phyloP scores from a whole-genome alignment of 495 filamentous ascomycete genomes.

The Xylaria nigripes region DNA sequence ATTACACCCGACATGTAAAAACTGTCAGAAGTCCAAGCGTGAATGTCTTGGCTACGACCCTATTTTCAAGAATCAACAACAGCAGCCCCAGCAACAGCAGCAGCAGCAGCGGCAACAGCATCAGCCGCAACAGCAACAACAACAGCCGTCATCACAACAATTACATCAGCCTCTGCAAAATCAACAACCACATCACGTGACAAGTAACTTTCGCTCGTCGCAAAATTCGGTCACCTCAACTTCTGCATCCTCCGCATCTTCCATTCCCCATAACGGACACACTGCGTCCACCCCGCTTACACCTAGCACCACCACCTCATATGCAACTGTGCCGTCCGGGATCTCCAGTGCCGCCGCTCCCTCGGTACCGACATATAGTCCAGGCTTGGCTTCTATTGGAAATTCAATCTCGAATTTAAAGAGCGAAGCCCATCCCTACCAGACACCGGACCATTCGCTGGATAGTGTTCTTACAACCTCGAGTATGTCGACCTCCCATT shows the following conservation, averaged over 20 bases:
- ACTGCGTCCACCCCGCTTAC: slow-evolving; percentile 32
- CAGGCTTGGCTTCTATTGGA: slow-evolving; percentile 30
- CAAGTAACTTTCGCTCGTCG: background rate
- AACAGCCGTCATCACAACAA: slow-evolving; percentile 9
- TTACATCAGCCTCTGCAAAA: slow-evolving; percentile 14
- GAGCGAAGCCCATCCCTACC: slow-evolving; percentile 59
- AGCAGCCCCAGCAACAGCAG: slow-evolving; percentile 41
- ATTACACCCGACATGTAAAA: slow-evolving; percentile 85
- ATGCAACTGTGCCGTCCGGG: slow-evolving; percentile 20
- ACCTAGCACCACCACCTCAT: slow-evolving; percentile 22
- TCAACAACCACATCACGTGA: slow-evolving; percentile 5
- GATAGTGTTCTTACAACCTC: slow-evolving; percentile 36
- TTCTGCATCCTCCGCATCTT: slow-evolving; percentile 24
- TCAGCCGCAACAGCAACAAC: slow-evolving; percentile 18
- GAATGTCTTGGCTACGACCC: slow-evolving; percentile 97
- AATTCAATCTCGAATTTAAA: slow-evolving; percentile 49
- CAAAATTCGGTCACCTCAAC: slow-evolving; percentile 6
- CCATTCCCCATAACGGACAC: slow-evolving; percentile 29
- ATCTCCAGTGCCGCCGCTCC: slow-evolving; percentile 23
- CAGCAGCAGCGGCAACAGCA: slow-evolving; percentile 18
- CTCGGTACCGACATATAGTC: slow-evolving; percentile 14
- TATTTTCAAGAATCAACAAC: slow-evolving; percentile 82
- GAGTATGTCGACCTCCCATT: slow-evolving; percentile 32
- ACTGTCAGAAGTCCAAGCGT: slow-evolving; percentile 96
- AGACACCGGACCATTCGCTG: slow-evolving; percentile 69